Percentiles rank a stretch among this genome's conserved stretches.
Conservation (phyloP, 2,329 filamentous ascomycete species). For the Xylariaceae sp. region DNA sequence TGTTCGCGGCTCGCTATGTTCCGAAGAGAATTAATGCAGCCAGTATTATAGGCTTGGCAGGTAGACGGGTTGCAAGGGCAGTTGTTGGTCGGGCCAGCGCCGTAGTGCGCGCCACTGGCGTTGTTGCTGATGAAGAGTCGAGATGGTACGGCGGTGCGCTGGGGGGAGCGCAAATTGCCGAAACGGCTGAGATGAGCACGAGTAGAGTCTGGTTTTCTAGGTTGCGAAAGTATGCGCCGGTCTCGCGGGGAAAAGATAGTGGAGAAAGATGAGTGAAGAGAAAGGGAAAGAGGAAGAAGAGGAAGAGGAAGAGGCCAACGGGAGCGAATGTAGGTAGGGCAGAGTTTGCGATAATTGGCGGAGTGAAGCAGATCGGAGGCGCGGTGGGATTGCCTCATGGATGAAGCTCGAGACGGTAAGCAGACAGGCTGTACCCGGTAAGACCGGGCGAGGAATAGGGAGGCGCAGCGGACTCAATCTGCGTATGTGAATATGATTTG, state of each 20-base stretch:
- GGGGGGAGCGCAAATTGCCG: not conserved
- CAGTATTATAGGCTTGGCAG: not conserved
- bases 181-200: slow-evolving; percentile 9
- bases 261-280: not conserved
- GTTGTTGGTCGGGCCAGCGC: not conserved
- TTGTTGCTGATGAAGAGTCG: not conserved
- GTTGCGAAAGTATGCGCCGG: slow-evolving; percentile 5
- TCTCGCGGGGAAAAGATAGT: slow-evolving; percentile 1
- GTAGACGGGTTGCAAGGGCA: not conserved
- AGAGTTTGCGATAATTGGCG: not conserved
- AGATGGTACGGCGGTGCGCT: slow-evolving; percentile 4
- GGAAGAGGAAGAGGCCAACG: not conserved
- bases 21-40: not conserved
- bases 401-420: not conserved
- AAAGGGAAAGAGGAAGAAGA: not conserved
- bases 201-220: slow-evolving; percentile 5
- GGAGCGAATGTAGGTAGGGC: not conserved
- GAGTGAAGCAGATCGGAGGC: not conserved
- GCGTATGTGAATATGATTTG: not conserved
- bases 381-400: slow-evolving; percentile 13
- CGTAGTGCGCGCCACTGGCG: not conserved
- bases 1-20: slow-evolving; percentile 1
- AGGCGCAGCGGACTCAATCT: slow-evolving; percentile 6
- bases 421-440: not conserved
- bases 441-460: not conserved